Conservation (phyloP, 352 stramenopile genomes). For the Lagenidium giganteum region DNA sequence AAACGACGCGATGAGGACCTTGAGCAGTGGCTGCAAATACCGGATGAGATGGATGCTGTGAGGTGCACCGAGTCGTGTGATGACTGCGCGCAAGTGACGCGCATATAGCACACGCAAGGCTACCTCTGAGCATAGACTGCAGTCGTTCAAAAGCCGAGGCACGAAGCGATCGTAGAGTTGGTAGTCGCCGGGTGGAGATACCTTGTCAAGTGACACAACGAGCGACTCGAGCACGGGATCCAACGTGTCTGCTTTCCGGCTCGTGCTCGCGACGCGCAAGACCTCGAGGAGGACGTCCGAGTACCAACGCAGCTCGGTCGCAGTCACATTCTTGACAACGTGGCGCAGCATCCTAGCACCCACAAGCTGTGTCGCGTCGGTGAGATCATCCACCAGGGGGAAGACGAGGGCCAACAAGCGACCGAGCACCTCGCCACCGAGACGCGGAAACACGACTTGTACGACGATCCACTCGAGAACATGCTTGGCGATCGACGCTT, state of each 20-base stretch:
- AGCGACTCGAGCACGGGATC: constrained; percentile 57
- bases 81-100: constrained; percentile 34
- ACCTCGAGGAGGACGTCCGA: constrained; percentile 70
- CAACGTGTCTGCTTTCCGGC: constrained; percentile 47
- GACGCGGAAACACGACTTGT: constrained; percentile 49
- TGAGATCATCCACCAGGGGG: constrained; percentile 72
- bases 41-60: constrained; percentile 65
- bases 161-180: constrained; percentile 63
- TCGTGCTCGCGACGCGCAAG: constrained; percentile 56
- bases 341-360: constrained; percentile 58
- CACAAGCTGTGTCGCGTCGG: constrained; percentile 49
- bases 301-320: constrained; percentile 80
- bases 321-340: constrained; percentile 52
- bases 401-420: constrained; percentile 74
- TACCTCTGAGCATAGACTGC: constrained; percentile 58
- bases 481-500: constrained; percentile 39
- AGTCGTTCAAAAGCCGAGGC: constrained; percentile 56
- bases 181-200: constrained; percentile 49
- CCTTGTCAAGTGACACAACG: constrained; percentile 44
- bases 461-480: constrained; percentile 47
- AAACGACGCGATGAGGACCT: constrained; percentile 62
- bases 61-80: constrained; percentile 48
- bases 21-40: constrained; percentile 76
- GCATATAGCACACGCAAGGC: constrained; percentile 52
- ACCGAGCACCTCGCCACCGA: constrained; percentile 67